These are phyloP conservation scores for Cyberlindnera euphorbiae DNA, from an alignment of 805 yeast species.

Conservation along the genomic window DNA sequence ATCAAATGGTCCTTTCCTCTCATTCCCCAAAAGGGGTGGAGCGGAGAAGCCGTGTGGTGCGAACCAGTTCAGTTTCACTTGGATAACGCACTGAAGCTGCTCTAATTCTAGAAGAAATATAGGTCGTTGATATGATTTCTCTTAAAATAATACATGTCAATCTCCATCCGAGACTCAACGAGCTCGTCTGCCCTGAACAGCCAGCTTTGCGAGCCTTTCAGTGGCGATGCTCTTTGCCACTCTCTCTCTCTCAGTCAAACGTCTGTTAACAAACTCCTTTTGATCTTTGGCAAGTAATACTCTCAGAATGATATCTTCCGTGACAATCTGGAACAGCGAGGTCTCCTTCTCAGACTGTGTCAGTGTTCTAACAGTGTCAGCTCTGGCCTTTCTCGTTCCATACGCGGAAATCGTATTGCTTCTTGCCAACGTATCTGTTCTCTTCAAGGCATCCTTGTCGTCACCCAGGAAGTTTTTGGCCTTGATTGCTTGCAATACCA, in stretches of 20 bases:
- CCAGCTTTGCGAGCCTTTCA: slow-evolving; percentile 26
- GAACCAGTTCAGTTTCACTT: too few species aligned
- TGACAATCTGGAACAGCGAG: slow-evolving; percentile 31
- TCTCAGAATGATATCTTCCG: slow-evolving; percentile 70
- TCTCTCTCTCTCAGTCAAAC: slow-evolving; percentile 59
- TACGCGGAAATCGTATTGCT: slow-evolving; percentile 67
- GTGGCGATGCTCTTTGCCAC: slow-evolving; percentile 30
- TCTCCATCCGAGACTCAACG: too few species aligned
- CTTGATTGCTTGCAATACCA: slow-evolving; percentile 44
- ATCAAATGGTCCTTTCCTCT: too few species aligned
- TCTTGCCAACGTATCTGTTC: slow-evolving; percentile 50
- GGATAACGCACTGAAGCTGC: too few species aligned
- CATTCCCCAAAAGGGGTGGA: too few species aligned
- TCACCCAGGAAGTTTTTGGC: slow-evolving; percentile 42
- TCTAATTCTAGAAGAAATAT: too few species aligned
- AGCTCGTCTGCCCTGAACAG: slow-evolving; percentile 10
- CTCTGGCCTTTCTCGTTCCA: slow-evolving; percentile 55
- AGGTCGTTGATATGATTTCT: too few species aligned
- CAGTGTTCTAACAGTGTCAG: slow-evolving; percentile 40
- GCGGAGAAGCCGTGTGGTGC: too few species aligned
- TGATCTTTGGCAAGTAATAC: slow-evolving; percentile 65
- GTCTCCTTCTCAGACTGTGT: slow-evolving; percentile 36
- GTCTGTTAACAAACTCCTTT: slow-evolving; percentile 48
- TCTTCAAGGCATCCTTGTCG: slow-evolving; percentile 16
- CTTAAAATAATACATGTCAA: not conserved